A percentile compares a stretch with the other conserved stretches of the same genome.
These are phyloP conservation scores for Tuber indicum DNA, from an alignment of 495 filamentous ascomycete species.

Conservation along the genomic window DNA sequence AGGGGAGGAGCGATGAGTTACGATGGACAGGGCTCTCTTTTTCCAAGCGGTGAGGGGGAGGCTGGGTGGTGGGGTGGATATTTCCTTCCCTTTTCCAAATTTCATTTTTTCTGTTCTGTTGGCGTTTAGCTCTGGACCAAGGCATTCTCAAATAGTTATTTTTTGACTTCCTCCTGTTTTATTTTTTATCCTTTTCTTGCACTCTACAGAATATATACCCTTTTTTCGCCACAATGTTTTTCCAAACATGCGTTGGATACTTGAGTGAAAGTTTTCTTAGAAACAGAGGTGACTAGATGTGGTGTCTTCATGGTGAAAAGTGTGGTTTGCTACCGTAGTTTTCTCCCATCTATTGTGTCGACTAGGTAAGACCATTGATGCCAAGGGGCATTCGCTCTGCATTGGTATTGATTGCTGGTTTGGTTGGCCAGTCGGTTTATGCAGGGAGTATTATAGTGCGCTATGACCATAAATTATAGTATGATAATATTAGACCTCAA, in stretches of 20 bases:
- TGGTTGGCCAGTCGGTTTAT: neutral
- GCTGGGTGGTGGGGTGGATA: neutral
- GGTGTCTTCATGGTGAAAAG: neutral
- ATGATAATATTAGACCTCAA: neutral
- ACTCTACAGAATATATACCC: neutral
- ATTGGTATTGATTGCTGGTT: neutral
- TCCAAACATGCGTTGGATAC: neutral
- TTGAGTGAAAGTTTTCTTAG: neutral
- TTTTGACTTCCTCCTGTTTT: neutral
- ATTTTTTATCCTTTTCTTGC: neutral
- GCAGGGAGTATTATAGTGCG: neutral
- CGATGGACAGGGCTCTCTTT: slow-evolving; percentile 1
- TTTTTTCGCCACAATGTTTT: neutral
- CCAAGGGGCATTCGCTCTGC: neutral
- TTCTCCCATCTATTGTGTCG: neutral
- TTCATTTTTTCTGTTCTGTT: neutral
- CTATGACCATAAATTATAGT: neutral
- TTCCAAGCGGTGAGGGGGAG: neutral
- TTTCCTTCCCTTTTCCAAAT: neutral
- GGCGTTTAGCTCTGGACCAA: neutral
- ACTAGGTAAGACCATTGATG: neutral
- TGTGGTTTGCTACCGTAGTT: neutral
- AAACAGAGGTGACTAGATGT: neutral
- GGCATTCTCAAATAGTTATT: slow-evolving; percentile 1
- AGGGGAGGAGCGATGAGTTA: slow-evolving; percentile 1